Evolutionary conservation across 176 grass and related monocot species (phyloP).

Genomic region (Coix lacrymajobi): DNA sequence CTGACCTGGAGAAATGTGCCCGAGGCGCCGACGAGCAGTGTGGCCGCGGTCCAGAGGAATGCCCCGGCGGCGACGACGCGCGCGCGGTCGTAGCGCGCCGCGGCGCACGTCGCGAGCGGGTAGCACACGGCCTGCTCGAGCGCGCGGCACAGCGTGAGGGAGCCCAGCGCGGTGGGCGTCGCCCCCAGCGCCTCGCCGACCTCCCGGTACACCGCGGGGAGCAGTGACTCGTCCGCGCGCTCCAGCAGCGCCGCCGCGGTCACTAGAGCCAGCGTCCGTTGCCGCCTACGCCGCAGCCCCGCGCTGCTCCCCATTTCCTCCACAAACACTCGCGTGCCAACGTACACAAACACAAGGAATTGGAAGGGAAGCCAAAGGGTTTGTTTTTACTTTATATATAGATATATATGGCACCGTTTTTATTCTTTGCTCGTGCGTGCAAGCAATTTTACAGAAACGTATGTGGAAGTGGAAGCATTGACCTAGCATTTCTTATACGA

Average conservation of each 20-base stretch:
- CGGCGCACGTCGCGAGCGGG: constrained; percentile 40
- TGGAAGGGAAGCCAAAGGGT: not conserved
- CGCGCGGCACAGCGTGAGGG: constrained; percentile 55
- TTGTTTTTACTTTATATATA: not conserved
- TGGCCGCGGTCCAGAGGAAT: constrained; percentile 52
- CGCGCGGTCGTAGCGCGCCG: constrained; percentile 35
- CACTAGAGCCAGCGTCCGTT: constrained; percentile 39
- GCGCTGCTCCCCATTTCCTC: not conserved
- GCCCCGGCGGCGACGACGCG: constrained; percentile 45
- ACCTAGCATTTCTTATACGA: not conserved
- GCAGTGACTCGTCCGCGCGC: constrained; percentile 51
- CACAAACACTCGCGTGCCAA: not conserved
- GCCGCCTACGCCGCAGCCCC: not conserved
- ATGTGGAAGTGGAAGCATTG: not conserved
- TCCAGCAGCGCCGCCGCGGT: constrained; percentile 47
- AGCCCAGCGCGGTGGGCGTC: constrained; percentile 38
- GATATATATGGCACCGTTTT: not conserved
- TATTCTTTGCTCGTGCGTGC: not conserved
- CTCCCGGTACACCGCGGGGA: constrained; percentile 58
- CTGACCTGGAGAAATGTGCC: constrained; percentile 43
- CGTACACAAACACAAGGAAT: not conserved
- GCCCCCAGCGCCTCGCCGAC: constrained; percentile 33
- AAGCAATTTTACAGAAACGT: not conserved
- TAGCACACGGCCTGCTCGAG: constrained; percentile 48
- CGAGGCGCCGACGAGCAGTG: constrained; percentile 47